Base-by-base conservation (phyloP, 768 basidiomycete genomes). In the Tulasnella sp. region DNA sequence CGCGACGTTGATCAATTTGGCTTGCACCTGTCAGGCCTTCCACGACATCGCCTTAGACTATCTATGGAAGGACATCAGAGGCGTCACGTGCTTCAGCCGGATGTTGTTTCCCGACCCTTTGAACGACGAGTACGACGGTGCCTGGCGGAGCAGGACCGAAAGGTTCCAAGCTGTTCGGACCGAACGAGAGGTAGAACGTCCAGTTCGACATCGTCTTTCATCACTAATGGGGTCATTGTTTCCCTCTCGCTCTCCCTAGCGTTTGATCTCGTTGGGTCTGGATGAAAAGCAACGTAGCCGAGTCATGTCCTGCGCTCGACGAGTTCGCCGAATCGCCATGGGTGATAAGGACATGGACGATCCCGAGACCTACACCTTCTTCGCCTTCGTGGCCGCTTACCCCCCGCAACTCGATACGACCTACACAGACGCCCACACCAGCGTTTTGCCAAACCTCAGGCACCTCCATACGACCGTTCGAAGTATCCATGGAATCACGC, bases 311-410 rank as follows among this genome's bases (percentile, higher is more conserved):
- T 40, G 39, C 37, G 57, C 75, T 67, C 46, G 61, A n/a, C 26
- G 75, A 1, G 75, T 76, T 18, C 32, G 57, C 5, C 48, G 57
- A 51, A 57, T 76, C 37, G 29, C 46, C 20, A 76, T 76, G 75
- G 75, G 75, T n/a, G 40, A 32, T n/a, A 35, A 46, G 15, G 75
- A 69, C 39, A 61, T 61, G 37, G 61, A 76, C n/a, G 75, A 76
- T 75, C 75, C 75, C 20, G 75, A 75, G 9, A 75, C 75, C 35
- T 75, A 75, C 26, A 75, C 75, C 37, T 69, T 76, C 61, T 76
- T 76, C 55, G 75, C 75, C 57, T 76, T 76, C n/a, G 46, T 40
- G 9, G 75, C 48, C 37, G 75, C 75, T 32, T 76, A 69, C 57
- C 55, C 57, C 1, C 37, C 75, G 2, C 46, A 61, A 32, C 48